These are phyloP conservation scores for Sonneratia alba DNA, from an alignment of 345 rosid genomes.

Conservation along the genomic window DNA sequence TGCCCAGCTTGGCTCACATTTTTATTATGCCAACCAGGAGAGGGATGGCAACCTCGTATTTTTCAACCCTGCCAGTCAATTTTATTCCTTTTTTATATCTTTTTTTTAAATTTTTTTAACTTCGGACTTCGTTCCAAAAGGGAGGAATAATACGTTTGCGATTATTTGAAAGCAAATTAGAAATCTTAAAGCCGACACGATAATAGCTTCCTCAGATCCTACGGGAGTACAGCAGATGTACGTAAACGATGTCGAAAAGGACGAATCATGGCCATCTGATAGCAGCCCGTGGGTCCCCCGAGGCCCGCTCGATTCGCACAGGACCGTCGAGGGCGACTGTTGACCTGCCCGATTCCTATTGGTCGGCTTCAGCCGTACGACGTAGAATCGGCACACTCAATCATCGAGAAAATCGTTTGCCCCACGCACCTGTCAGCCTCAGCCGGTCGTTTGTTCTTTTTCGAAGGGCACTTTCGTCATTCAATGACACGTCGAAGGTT, in stretches of 20 bases:
- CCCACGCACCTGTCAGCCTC: background rate
- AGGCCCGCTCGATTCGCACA: background rate
- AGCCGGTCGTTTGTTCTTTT: background rate
- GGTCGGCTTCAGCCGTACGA: background rate
- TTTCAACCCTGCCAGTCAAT: too few species aligned
- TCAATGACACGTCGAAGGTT: too few species aligned
- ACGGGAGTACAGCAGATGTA: background rate
- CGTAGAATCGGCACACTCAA: background rate
- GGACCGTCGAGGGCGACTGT: background rate
- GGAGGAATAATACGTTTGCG: too few species aligned
- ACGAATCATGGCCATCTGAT: background rate
- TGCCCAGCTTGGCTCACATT: too few species aligned
- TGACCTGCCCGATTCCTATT: background rate
- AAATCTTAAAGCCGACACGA: too few species aligned
- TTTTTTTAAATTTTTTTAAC: too few species aligned
- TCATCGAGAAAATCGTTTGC: background rate
- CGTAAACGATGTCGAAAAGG: background rate
- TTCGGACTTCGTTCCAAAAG: too few species aligned
- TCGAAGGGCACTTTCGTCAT: too few species aligned
- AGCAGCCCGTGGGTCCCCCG: background rate
- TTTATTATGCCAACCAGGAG: too few species aligned
- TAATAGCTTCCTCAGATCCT: background rate
- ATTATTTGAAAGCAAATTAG: too few species aligned
- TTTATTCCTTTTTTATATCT: too few species aligned
- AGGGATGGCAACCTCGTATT: too few species aligned